Conservation (phyloP, 2,329 filamentous ascomycete species). For the Penicillium sp. region DNA sequence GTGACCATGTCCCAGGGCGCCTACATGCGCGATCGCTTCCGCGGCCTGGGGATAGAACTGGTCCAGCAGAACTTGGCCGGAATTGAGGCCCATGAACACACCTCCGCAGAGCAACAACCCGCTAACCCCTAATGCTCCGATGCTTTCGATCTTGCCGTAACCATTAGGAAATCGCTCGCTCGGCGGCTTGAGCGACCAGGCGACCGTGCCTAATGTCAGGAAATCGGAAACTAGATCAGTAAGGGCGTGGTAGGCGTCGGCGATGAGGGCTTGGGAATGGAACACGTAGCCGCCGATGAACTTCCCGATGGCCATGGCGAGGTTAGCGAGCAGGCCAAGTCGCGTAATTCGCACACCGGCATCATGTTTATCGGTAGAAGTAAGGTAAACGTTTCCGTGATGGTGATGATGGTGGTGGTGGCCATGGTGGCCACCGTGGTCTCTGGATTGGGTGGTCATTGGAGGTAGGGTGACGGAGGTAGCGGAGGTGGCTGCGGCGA, state of each 20-base stretch:
- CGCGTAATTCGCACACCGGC: constrained; percentile 88
- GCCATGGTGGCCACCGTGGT: too few species aligned
- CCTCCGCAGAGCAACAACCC: constrained; percentile 82
- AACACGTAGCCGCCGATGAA: constrained; percentile 86
- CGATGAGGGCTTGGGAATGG: constrained; percentile 85
- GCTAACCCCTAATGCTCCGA: constrained; percentile 87
- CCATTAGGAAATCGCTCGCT: constrained; percentile 76
- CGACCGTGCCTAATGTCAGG: constrained; percentile 86
- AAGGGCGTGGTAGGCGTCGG: constrained; percentile 90
- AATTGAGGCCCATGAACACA: constrained; percentile 81
- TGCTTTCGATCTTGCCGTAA: constrained; percentile 94
- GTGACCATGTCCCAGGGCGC: constrained; percentile 48
- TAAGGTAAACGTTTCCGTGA: constrained; percentile 76
- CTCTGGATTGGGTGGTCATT: too few species aligned
- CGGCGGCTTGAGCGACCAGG: constrained; percentile 80
- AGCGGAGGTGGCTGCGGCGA: too few species aligned
- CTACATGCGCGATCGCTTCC: constrained; percentile 37
- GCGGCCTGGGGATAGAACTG: constrained; percentile 63
- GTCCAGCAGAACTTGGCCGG: constrained; percentile 58
- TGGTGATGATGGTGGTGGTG: constrained; percentile 63
- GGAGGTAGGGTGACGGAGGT: too few species aligned
- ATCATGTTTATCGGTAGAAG: constrained; percentile 75
- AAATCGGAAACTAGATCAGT: constrained; percentile 93
- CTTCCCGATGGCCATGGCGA: constrained; percentile 89
- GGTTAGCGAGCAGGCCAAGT: constrained; percentile 77